Base-by-base conservation (phyloP, 2,329 filamentous ascomycete genomes). In the Aspergillus sp. region DNA sequence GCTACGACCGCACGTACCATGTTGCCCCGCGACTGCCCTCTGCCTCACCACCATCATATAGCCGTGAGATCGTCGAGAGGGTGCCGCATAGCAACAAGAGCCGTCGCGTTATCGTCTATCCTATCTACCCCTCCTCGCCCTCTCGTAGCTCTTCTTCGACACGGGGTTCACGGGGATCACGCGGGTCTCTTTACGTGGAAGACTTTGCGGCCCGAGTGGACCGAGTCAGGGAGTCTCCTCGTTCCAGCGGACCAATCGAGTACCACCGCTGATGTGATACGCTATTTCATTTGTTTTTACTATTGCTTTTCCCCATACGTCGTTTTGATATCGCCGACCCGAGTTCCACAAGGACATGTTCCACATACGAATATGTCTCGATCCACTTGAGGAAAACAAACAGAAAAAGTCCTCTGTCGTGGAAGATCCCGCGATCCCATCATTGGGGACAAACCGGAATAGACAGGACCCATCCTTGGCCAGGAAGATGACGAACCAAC, bases 101-200 rank as follows among this genome's bases (percentile, higher is more conserved):
- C 39, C 62, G 55, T 36, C 64, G 58, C 36, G 53, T 62, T 29
- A 67, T 67, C 41, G 52, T 67, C 53, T 68, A 68, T 53, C 61
- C 57, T 42, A 51, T 67, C 53, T 68, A 68, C 53, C 61, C 57
- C 9, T 62, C 60, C 5, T 60, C 64, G 29, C 62, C 61, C 28
- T 53, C 53, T 45, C 66, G 63, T 6, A 55, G 61, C 28, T 32
- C 30, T 6, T 32, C 30, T 32, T 39, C 36, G 27, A 26, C 36
- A 26, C 12, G 9, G 7, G 12, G 36, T 39, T 27, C 36, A 7
- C 27, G 12, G 36, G 26, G 12, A 26, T 26, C 36, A 26, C 64
- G 54, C 51, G 60, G 64, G 34, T 68, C 66, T 3, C 51, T 68
- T 30, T 68, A 68, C 43, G 56, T 63, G 33, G 49, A 56, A 4